These are phyloP conservation scores for Epichloe glyceriae DNA, from an alignment of 2,329 filamentous ascomycete genomes.

Conservation along the genomic window DNA sequence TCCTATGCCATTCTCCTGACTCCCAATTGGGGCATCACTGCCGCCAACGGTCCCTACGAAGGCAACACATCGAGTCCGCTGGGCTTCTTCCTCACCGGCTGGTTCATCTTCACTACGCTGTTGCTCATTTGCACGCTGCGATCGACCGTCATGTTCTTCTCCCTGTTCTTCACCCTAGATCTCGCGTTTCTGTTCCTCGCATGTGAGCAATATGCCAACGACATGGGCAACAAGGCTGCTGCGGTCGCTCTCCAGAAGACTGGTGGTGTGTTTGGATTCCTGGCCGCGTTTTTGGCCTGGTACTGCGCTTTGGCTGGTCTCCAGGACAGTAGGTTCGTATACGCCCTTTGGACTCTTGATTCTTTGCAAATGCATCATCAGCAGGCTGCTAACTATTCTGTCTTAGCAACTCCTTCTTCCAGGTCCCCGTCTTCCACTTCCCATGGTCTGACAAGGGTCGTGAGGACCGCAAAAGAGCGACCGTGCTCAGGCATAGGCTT, in stretches of 20 bases:
- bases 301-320: constrained; percentile 78
- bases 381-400: background rate
- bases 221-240: constrained; percentile 35
- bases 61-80: constrained; percentile 41
- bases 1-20: constrained; percentile 60
- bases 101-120: constrained; percentile 77
- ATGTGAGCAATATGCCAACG: constrained; percentile 43
- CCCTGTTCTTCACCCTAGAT: constrained; percentile 66
- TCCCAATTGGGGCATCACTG: constrained; percentile 48
- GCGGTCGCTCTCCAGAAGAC: constrained; percentile 46
- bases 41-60: constrained; percentile 31
- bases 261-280: constrained; percentile 67
- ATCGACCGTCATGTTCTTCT: constrained; percentile 67
- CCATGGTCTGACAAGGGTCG: constrained; percentile 78
- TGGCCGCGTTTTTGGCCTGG: constrained; percentile 74
- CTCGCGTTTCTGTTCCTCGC: constrained; percentile 62
- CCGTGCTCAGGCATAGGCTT: constrained; percentile 11
- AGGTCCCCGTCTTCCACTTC: constrained; percentile 86
- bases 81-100: constrained; percentile 63
- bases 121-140: constrained; percentile 61
- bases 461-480: constrained; percentile 38
- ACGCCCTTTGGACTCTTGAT: no score
- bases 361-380: background rate
- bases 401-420: constrained; percentile 69
- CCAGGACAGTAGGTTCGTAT: constrained; percentile 51